Percentiles rank a stretch among this genome's conserved stretches.
Conservation (phyloP, 805 yeast genomes). For the Myxozyma neglecta region DNA sequence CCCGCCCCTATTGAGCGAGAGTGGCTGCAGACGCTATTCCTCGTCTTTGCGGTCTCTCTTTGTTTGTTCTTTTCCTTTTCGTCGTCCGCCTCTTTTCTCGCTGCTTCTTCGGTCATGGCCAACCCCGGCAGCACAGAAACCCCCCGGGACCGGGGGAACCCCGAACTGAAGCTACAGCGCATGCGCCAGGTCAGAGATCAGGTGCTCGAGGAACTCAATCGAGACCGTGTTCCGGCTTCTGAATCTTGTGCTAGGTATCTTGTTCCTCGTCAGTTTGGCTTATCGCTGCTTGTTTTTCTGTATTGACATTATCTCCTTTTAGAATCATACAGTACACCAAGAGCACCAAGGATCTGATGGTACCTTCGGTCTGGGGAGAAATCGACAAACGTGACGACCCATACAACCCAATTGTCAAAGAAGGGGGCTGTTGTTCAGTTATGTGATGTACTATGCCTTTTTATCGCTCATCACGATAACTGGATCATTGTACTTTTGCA, state of each 20-base stretch:
- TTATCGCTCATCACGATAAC: too few species aligned
- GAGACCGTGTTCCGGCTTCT: constrained; percentile 15
- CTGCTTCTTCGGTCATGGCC: neutral
- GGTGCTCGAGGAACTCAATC: constrained; percentile 15
- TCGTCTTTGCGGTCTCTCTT: too few species aligned
- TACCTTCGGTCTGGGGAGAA: constrained; percentile 32
- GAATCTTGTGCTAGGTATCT: constrained; percentile 13
- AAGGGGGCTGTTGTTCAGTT: constrained; percentile 17
- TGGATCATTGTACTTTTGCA: neutral
- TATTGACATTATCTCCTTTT: neutral
- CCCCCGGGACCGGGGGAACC: constrained; percentile 12
- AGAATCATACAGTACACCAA: constrained; percentile 30
- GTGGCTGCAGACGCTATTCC: too few species aligned
- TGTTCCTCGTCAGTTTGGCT: neutral
- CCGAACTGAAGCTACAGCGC: constrained; percentile 9
- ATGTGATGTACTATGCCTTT: constrained; percentile 1
- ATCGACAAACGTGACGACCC: constrained; percentile 30
- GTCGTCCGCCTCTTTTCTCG: too few species aligned
- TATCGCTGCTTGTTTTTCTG: neutral
- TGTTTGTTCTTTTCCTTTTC: too few species aligned
- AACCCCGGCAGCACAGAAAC: neutral
- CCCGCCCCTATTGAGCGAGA: too few species aligned
- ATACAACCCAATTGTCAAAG: constrained; percentile 22
- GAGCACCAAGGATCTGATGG: constrained; percentile 28
- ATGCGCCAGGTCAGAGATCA: constrained; percentile 10